Evolutionary conservation across 2,329 filamentous ascomycete genomes (phyloP), one percentile per base, ranked within the genome.

Genomic region (Talaromyces sp.): DNA sequence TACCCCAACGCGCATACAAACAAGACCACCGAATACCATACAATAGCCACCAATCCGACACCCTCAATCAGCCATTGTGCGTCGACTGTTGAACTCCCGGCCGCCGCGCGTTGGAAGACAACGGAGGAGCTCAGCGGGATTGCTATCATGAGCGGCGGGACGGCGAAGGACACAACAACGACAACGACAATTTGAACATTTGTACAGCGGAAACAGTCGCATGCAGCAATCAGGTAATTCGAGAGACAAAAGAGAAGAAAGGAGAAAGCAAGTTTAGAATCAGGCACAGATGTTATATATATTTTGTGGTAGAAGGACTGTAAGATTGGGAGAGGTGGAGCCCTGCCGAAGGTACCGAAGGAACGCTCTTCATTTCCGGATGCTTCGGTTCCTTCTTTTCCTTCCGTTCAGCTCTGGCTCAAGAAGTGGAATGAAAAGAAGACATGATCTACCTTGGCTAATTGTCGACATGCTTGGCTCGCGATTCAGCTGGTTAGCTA

Each of bases 1-100:
- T 84, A 83, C 58, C 86, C 86, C 69, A 88, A 79, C 46, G 76
- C 74, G 70, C 83, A 85, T 42, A 89, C 84, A 25, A 78, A 66
- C 67, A 81, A 77, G 63, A 88, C 83, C 61, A 80, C 75, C 55
- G 79, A 66, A 68, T 83, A 86, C 84, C 84, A 87, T 66, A 81
- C 76, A 67, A 86, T 72, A 66, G 73, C 73, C 50, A 76, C 69
- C 74, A 81, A 83, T 67, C 77, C 79, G 63, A 75, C 69, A 57
- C 40, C 31, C 37, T 77, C 80, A 66, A 81, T 69, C 56, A 79
- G 67, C 71, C 69, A 70, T 54, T 64, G 64, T 35, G 50, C n/a
- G 28, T 52, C 46, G 25, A 40, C 16, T 1, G 58, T 50, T 31
- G 57, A 63, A 55, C 46, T 40, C 40, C 50, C 63, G 57, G 46